These are phyloP conservation scores for Citrus unshiu DNA, from an alignment of 345 rosid species.

Conservation along the genomic window DNA sequence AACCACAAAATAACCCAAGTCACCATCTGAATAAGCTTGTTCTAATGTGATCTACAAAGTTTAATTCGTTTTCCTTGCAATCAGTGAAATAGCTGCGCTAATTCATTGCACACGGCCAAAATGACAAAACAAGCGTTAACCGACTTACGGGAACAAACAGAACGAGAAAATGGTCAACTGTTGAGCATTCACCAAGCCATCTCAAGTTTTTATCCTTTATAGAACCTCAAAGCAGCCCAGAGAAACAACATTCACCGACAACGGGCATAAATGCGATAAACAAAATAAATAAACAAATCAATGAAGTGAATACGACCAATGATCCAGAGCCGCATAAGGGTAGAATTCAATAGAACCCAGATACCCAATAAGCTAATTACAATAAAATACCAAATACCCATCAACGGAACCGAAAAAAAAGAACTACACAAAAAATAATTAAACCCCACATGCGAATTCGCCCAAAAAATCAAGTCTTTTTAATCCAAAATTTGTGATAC, in stretches of 20 bases:
- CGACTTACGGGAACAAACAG: not conserved
- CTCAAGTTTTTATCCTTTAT: not conserved
- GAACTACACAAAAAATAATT: not conserved
- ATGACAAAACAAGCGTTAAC: not conserved
- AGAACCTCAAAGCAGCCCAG: not conserved
- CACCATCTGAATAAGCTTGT: not conserved
- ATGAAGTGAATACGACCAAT: not conserved
- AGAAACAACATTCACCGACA: not conserved
- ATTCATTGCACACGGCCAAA: not conserved
- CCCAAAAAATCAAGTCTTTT: not conserved
- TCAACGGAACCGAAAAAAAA: not conserved
- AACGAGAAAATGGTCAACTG: not conserved
- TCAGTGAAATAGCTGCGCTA: not conserved
- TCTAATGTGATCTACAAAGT: not conserved
- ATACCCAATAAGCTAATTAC: not conserved
- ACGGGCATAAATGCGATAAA: not conserved
- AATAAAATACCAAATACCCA: not conserved
- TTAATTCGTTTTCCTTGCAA: not conserved
- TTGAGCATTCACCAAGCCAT: not conserved
- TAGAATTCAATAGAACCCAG: not conserved
- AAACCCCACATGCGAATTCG: not conserved
- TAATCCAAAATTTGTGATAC: conserved; percentile 23
- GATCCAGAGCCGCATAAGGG: not conserved
- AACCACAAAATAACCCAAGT: not conserved
- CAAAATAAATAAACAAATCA: not conserved